Base-by-base conservation (phyloP, 2,329 filamentous ascomycete species). In the Onygena corvina region DNA sequence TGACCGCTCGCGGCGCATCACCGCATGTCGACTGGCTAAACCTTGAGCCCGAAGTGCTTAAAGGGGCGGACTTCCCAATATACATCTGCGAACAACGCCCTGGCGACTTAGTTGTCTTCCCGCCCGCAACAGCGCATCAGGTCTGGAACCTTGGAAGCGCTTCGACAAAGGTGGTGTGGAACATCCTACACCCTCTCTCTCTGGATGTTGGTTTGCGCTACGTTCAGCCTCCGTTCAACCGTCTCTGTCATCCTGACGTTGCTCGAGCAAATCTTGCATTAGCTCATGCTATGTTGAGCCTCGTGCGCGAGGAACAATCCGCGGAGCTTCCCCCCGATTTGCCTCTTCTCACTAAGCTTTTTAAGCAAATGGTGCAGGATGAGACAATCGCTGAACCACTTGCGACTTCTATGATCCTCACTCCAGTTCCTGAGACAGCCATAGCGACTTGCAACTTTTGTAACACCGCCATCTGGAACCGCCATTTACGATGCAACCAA, bases 391-490 rank as follows among this genome's bases (percentile, higher is more conserved):
- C 59, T 14, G 55, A 54, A 23, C 50, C 53, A 5, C 52, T 57
- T 14, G 44, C 45, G 23, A 57, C 60, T 9, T 48, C 53, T 3
- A 56, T 66, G 11, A 59, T 57, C 12, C 51, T 59, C 12, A 58
- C 63, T 2, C 57, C 60, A 38, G 57, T 63, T 14, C 59, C 60
- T 50, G 54, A 58, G 34, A 62, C 58, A 2, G 61, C 61, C 8
- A 60, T 66, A 35, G 61, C 63, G 30, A 62, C 60, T 8, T 66
- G 64, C 50, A 63, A 64, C 47, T 65, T 65, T 51, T 65, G 63
- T 52, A 61, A 59, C 16, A 59, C 62, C 3, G 62, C 62, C n/a
- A 65, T 66, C 34, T 65, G 64, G 64, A 65, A 66, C 46, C 61
- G 62, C 16, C 63, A 66, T 56, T 52, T 66, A 16, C 61, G 61